Percentiles rank a stretch among this genome's conserved stretches.
These are phyloP conservation scores for Aspergillus texensis DNA, from an alignment of 2,329 filamentous ascomycete genomes.

Conservation along the genomic window DNA sequence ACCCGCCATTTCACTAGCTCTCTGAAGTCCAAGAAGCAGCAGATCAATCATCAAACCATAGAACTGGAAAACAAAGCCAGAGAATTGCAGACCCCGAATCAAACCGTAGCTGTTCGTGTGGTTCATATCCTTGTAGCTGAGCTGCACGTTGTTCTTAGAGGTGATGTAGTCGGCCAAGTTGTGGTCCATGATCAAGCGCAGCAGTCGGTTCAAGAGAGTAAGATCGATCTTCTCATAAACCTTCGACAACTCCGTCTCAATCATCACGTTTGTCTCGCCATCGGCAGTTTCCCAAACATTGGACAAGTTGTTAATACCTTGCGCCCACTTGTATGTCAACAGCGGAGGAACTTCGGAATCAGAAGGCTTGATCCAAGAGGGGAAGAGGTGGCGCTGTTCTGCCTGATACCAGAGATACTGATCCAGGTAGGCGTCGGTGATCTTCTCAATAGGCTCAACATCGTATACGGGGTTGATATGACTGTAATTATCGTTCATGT, in stretches of 20 bases:
- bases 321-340: constrained; percentile 97
- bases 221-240: constrained; percentile 99
- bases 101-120: constrained; percentile 98
- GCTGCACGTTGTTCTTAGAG: constrained; percentile 97
- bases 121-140: constrained; percentile 99
- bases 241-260: constrained; percentile 97
- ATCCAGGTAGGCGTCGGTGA: constrained; percentile 96
- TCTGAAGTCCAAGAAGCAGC: constrained; percentile 85
- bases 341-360: constrained; percentile 96
- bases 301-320: constrained; percentile 97
- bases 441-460: constrained; percentile 98
- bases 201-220: constrained; percentile 87
- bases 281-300: constrained; percentile 93
- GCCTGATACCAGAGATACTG: constrained; percentile 99
- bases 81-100: constrained; percentile 97
- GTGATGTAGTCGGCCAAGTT: constrained; percentile 99
- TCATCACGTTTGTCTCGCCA: constrained; percentile 97
- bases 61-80: constrained; percentile 98
- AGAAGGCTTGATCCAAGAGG: constrained; percentile 98
- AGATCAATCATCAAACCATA: constrained; percentile 95
- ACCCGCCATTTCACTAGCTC: constrained; percentile 96
- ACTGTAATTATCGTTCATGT: constrained; percentile 99
- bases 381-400: constrained; percentile 94
- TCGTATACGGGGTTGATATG: constrained; percentile 99
- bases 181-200: constrained; percentile 98